phyloP scores from a whole-genome alignment of 2,329 filamentous ascomycete species.

The Didymella keratinophila region DNA sequence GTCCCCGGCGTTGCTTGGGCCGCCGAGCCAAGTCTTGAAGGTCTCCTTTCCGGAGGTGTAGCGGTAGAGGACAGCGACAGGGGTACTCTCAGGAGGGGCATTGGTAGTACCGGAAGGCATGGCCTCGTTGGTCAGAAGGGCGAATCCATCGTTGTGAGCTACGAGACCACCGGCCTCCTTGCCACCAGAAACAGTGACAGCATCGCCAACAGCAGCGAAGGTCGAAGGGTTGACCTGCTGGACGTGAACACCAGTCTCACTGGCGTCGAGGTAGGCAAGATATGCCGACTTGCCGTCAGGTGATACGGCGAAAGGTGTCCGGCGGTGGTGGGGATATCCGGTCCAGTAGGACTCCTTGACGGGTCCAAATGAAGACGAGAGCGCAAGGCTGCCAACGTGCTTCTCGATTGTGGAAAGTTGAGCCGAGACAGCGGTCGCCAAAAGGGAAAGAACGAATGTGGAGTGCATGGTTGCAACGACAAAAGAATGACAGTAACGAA shows the following conservation, averaged over 20 bases:
- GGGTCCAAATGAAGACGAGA: conserved; percentile 64
- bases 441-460: conserved; percentile 44
- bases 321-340: conserved; percentile 66
- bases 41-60: conserved; percentile 63
- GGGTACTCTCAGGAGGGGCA: conserved; percentile 58
- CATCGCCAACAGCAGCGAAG: conserved; percentile 62
- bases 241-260: conserved; percentile 64
- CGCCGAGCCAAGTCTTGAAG: conserved; percentile 68
- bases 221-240: conserved; percentile 64
- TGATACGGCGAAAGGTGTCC: conserved; percentile 67
- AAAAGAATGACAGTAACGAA: conserved; percentile 44
- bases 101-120: conserved; percentile 60
- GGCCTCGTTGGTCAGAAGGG: conserved; percentile 66
- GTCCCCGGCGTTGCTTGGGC: conserved; percentile 60
- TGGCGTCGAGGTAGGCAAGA: conserved; percentile 66
- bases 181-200: conserved; percentile 61
- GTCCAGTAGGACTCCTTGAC: conserved; percentile 70
- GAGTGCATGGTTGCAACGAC: conserved; percentile 42
- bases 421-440: conserved; percentile 45
- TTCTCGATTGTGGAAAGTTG: conserved; percentile 54
- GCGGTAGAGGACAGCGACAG: conserved; percentile 66
- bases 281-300: conserved; percentile 67
- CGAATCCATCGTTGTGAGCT: conserved; percentile 69
- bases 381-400: conserved; percentile 54
- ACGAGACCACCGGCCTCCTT: conserved; percentile 68